Evolutionary conservation across 2,329 filamentous ascomycete species (phyloP).

Genomic region (Metarhizium brunneum): DNA sequence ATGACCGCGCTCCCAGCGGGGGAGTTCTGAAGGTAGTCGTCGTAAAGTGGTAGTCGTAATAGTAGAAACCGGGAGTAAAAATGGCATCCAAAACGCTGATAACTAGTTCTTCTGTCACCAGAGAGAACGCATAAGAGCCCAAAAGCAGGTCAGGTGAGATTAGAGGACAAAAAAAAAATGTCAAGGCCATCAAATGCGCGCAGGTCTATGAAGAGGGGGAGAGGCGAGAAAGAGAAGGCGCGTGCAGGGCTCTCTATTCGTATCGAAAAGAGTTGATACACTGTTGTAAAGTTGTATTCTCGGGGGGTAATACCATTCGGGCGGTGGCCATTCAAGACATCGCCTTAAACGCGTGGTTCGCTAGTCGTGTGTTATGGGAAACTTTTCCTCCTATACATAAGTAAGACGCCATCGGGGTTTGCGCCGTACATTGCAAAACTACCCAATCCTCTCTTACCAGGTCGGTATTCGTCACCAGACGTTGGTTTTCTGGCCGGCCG

Average conservation of each 20-base stretch:
- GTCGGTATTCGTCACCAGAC: neutral
- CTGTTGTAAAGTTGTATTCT: neutral
- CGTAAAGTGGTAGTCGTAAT: neutral
- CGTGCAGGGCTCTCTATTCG: too few species aligned
- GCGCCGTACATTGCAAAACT: slow-evolving; percentile 1
- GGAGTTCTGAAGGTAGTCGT: neutral
- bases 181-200: neutral
- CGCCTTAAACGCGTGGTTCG: neutral
- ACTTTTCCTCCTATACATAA: neutral
- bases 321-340: neutral
- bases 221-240: too few species aligned
- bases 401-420: neutral
- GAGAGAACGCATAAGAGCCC: neutral
- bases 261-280: too few species aligned
- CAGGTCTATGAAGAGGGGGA: neutral
- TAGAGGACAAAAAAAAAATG: neutral
- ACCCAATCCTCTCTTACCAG: neutral
- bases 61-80: neutral
- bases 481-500: neutral
- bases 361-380: neutral
- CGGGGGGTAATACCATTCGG: neutral
- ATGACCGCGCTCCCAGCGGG: neutral
- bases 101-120: neutral
- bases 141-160: neutral
- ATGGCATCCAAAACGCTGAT: neutral